These are phyloP conservation scores for Elsinoe batatas DNA, from an alignment of 2,329 filamentous ascomycete species.

Conservation along the genomic window DNA sequence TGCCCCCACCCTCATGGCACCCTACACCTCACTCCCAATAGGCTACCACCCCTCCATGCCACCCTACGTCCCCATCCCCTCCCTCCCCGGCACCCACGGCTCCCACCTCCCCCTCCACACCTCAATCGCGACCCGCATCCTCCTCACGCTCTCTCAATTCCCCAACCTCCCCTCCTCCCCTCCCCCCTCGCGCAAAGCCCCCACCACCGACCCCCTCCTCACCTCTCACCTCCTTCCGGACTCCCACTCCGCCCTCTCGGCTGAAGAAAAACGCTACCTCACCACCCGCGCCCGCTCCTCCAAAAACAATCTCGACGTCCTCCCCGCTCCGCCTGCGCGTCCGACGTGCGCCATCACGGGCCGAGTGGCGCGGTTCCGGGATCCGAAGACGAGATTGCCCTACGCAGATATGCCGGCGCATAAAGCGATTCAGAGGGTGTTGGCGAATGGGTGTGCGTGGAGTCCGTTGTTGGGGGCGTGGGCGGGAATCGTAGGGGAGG, in stretches of 20 bases:
- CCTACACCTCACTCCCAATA: constrained; percentile 8
- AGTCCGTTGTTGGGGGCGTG: constrained; percentile 73
- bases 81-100: constrained; percentile 8
- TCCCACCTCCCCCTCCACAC: constrained; percentile 20
- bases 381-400: constrained; percentile 72
- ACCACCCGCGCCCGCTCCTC: constrained; percentile 39
- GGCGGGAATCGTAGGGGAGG: constrained; percentile 50
- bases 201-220: constrained; percentile 18
- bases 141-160: constrained; percentile 27
- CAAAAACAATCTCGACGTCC: constrained; percentile 29
- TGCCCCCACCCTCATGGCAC: constrained; percentile 19
- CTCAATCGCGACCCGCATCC: constrained; percentile 26
- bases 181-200: constrained; percentile 13
- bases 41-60: constrained; percentile 11
- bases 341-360: constrained; percentile 71
- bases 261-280: constrained; percentile 40
- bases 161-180: constrained; percentile 21
- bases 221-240: constrained; percentile 46
- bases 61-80: constrained; percentile 15
- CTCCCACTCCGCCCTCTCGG: constrained; percentile 42
- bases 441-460: constrained; percentile 69
- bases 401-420: constrained; percentile 75
- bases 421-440: constrained; percentile 66
- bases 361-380: constrained; percentile 69
- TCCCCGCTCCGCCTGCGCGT: constrained; percentile 24